Conservation (phyloP, 805 yeast genomes). For the Starmerella lactis-condensi region DNA sequence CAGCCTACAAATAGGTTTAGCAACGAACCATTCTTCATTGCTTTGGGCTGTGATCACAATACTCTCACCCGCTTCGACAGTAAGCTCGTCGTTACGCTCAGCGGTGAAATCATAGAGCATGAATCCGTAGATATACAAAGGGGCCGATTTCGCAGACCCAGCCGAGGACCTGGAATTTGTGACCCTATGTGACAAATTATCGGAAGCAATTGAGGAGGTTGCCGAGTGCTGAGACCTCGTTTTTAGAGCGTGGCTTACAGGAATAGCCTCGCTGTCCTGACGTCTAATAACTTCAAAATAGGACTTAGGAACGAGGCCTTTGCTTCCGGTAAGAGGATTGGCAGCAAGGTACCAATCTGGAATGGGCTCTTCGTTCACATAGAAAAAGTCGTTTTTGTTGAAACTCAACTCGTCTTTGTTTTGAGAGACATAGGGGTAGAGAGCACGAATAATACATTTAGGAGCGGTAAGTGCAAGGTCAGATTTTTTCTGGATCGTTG, state of each 20-base stretch:
- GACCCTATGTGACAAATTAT: background rate
- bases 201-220: constrained; percentile 4
- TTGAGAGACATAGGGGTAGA: constrained; percentile 57
- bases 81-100: constrained; percentile 64
- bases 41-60: constrained; percentile 91
- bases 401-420: constrained; percentile 68
- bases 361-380: constrained; percentile 47
- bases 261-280: constrained; percentile 20
- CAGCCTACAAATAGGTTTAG: constrained; percentile 80
- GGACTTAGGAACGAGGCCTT: constrained; percentile 75
- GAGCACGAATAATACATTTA: constrained; percentile 66
- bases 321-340: constrained; percentile 57
- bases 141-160: constrained; percentile 19
- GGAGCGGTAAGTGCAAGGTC: constrained; percentile 34
- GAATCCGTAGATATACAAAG: constrained; percentile 45
- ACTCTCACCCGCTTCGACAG: constrained; percentile 69
- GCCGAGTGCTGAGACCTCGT: constrained; percentile 11
- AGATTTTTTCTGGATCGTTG: constrained; percentile 6
- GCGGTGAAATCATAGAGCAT: constrained; percentile 77
- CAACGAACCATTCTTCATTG: constrained; percentile 92
- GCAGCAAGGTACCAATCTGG: constrained; percentile 67
- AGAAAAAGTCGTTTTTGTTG: constrained; percentile 70
- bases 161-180: background rate
- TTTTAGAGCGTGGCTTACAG: constrained; percentile 19
- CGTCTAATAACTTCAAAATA: constrained; percentile 55